Percentiles rank a stretch among this genome's conserved stretches.
Conservation (phyloP, 441 rosid species). For the Rhodomyrtus psidioides region DNA sequence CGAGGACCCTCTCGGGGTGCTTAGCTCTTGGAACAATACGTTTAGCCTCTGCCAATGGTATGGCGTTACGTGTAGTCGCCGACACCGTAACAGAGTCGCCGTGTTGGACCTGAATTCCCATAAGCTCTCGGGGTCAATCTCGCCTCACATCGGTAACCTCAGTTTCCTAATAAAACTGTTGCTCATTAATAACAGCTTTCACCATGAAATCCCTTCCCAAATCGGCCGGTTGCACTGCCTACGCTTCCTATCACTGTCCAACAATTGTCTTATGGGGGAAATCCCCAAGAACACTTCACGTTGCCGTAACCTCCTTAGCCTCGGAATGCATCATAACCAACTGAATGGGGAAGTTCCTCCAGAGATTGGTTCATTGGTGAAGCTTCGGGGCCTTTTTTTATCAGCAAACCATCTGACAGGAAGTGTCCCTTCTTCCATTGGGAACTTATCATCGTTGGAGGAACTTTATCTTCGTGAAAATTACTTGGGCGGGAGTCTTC, state of each 20-base stretch:
- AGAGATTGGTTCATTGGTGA: not conserved
- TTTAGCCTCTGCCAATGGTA: not conserved
- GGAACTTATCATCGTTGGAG: not conserved
- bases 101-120: rapidly evolving
- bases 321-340: rapidly evolving
- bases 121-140: rapidly evolving
- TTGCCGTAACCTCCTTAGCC: rapidly evolving
- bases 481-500: not conserved
- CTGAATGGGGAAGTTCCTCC: not conserved
- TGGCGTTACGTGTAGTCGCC: not conserved
- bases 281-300: not conserved
- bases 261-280: rapidly evolving
- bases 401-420: rapidly evolving
- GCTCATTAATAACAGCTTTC: not conserved
- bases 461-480: rapidly evolving
- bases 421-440: not conserved
- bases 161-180: rapidly evolving
- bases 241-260: rapidly evolving
- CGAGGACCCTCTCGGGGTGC: not conserved
- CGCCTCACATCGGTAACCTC: not conserved
- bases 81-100: not conserved
- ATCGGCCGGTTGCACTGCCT: not conserved
- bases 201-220: not conserved
- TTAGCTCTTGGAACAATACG: not conserved
- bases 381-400: rapidly evolving